Conservation (phyloP, 2,329 filamentous ascomycete genomes). For the Paecilomyces formosus region DNA sequence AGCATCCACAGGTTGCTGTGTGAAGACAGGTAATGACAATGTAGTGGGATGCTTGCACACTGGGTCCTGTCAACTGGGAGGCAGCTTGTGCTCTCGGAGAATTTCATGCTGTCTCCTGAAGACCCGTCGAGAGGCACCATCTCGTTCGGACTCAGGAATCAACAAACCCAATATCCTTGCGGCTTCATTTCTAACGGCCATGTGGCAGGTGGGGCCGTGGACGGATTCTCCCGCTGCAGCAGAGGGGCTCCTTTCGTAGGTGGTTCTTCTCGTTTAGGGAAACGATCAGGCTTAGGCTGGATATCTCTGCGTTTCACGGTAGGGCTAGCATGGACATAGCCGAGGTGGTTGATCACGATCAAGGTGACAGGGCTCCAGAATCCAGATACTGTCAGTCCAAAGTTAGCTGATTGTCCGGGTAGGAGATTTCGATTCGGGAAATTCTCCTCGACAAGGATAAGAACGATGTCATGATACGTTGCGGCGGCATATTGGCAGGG, state of each 20-base stretch:
- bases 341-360: not conserved
- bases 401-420: not conserved
- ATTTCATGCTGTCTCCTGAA: not conserved
- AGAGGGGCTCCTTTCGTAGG: not conserved
- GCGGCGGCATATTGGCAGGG: not conserved
- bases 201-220: constrained; percentile 23
- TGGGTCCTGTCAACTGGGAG: not conserved
- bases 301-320: not conserved
- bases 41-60: not conserved
- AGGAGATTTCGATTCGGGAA: not conserved
- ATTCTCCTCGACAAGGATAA: not conserved
- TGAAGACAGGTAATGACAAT: not conserved
- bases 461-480: not conserved
- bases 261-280: not conserved
- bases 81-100: not conserved
- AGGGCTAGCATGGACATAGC: not conserved
- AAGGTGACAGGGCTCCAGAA: not conserved
- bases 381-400: not conserved
- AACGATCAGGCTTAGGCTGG: not conserved
- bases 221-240: constrained; percentile 20
- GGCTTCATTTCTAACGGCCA: constrained; percentile 12
- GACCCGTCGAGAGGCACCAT: not conserved
- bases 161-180: not conserved
- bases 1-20: not conserved
- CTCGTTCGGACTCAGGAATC: not conserved